These are phyloP conservation scores for Taphrina communis DNA, from an alignment of 1,139 yeast species.

Conservation along the genomic window DNA sequence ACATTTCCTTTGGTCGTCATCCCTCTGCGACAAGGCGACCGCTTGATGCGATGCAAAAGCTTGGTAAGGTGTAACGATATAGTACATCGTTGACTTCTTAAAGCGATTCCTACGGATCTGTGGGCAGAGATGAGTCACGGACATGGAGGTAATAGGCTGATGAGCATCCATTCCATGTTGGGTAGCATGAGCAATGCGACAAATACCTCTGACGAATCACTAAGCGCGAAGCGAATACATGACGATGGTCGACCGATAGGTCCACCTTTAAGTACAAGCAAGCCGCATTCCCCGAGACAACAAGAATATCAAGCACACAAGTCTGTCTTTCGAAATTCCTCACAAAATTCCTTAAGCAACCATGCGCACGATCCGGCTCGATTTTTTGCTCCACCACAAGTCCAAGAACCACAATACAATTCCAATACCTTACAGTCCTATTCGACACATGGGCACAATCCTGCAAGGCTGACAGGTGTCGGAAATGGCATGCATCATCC, in stretches of 20 bases:
- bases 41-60: too few relatives aligned
- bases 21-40: too few relatives aligned
- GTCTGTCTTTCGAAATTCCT: not conserved
- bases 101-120: too few relatives aligned
- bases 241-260: conserved; percentile 4
- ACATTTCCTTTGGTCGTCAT: not conserved
- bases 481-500: conserved; percentile 1
- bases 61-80: too few relatives aligned
- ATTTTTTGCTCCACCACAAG: conserved; percentile 20
- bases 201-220: not conserved
- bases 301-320: conserved; percentile 4
- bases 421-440: not conserved
- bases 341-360: not conserved
- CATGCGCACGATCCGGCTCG: conserved; percentile 26
- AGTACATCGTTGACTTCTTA: too few relatives aligned
- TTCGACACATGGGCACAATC: not conserved
- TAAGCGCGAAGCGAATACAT: conserved; percentile 1
- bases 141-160: conserved; percentile 12
- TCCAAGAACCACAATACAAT: conserved; percentile 6
- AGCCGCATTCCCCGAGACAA: conserved; percentile 14
- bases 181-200: conserved; percentile 17
- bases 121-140: conserved; percentile 3
- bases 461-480: not conserved
- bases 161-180: conserved; percentile 32
- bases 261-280: not conserved